Conservation (phyloP, 2,329 filamentous ascomycete species). For the Monilinia fructigena region DNA sequence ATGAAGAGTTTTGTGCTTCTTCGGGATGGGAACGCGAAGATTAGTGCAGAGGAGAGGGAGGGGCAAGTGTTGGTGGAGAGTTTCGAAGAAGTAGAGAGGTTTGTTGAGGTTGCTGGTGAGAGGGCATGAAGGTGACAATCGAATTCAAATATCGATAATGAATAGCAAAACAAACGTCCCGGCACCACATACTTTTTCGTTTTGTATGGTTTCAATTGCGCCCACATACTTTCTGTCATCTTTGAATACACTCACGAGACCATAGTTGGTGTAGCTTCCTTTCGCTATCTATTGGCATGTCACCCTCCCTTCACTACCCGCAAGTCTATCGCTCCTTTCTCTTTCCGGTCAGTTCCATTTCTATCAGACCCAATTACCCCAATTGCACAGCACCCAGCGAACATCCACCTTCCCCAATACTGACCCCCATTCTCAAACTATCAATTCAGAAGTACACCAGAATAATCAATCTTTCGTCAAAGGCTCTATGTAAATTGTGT, state of each 20-base stretch:
- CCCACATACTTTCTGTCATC: background rate
- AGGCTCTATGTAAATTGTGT: too few species aligned
- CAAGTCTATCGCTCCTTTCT: too few species aligned
- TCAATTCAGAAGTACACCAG: too few species aligned
- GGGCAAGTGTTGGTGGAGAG: constrained; percentile 34
- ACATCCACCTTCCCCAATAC: too few species aligned
- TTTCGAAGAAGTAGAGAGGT: constrained; percentile 32
- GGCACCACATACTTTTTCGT: background rate
- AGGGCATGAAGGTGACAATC: background rate
- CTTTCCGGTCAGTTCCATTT: too few species aligned
- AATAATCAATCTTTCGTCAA: too few species aligned
- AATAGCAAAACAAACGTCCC: background rate
- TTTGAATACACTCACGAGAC: background rate
- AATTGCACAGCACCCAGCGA: too few species aligned
- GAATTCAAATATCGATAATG: background rate
- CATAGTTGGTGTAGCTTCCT: background rate
- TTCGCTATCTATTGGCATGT: background rate
- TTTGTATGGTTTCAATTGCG: background rate
- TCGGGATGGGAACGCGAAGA: constrained; percentile 67
- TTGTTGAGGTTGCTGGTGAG: background rate
- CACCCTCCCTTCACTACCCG: too few species aligned
- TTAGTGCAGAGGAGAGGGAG: constrained; percentile 50
- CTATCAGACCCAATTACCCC: too few species aligned
- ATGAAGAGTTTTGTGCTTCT: constrained; percentile 62
- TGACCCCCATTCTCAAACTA: too few species aligned